phyloP scores from a whole-genome alignment of 805 yeast species.

The Zygosaccharomyces siamensis region DNA sequence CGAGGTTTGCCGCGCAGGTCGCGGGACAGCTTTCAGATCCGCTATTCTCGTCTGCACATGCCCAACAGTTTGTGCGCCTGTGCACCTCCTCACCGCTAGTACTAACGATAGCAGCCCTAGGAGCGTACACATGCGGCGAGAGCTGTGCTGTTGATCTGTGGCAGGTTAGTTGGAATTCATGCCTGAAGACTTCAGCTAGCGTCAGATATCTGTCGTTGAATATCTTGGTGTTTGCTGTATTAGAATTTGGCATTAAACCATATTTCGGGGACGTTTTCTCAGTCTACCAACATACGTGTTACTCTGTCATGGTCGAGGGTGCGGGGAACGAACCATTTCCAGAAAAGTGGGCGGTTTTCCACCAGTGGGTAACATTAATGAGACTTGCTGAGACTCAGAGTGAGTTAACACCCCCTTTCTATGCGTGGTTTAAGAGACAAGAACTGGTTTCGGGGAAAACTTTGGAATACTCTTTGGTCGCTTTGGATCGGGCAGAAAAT shows the following conservation, averaged over 20 bases:
- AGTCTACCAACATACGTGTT: constrained; percentile 14
- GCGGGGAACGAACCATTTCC: not conserved
- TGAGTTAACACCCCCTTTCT: constrained; percentile 8
- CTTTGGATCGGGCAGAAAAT: not conserved
- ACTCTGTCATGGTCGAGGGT: constrained; percentile 5
- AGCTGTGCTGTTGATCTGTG: not conserved
- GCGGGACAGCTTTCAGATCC: not conserved
- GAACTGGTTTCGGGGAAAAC: not conserved
- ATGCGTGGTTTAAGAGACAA: constrained; percentile 8
- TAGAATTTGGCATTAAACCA: constrained; percentile 2
- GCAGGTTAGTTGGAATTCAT: not conserved
- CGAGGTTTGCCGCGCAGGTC: constrained; percentile 1
- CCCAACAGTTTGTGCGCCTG: not conserved
- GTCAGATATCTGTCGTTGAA: constrained; percentile 1
- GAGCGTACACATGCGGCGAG: constrained; percentile 1
- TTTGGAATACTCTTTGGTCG: not conserved
- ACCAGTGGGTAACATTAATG: constrained; percentile 14
- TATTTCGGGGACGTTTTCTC: constrained; percentile 9
- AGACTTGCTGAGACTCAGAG: constrained; percentile 8
- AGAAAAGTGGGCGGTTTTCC: constrained; percentile 16
- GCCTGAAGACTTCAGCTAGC: not conserved
- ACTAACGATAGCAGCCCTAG: constrained; percentile 1
- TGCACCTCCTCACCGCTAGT: constrained; percentile 3
- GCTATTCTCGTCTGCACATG: not conserved
- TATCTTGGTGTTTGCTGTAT: constrained; percentile 2